Percentiles rank a stretch among this genome's conserved stretches.
phyloP scores from a whole-genome alignment of 2,329 filamentous ascomycete species.

The Dryadomyces quercivorus region DNA sequence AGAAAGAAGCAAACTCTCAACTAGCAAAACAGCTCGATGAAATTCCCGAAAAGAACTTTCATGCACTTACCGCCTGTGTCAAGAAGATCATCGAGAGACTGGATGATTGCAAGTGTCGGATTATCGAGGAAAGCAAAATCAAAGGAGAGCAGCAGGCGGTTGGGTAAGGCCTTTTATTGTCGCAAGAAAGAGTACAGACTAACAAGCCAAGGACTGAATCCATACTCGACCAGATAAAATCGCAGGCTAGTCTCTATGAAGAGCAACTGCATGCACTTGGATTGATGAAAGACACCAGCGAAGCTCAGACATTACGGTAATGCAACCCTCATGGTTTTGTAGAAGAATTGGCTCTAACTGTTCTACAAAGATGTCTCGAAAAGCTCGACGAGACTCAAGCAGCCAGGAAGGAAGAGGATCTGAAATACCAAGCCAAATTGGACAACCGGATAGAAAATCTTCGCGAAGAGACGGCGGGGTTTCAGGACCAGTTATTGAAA shows the following conservation, averaged over 20 bases:
- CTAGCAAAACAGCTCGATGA: slow-evolving; percentile 5
- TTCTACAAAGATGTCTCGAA: not conserved
- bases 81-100: slow-evolving; percentile 8
- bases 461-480: not conserved
- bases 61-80: slow-evolving; percentile 6
- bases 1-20: not conserved
- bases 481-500: not conserved
- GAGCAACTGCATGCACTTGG: not conserved
- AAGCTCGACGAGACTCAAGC: not conserved
- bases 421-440: not conserved
- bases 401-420: not conserved
- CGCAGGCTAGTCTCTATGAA: not conserved
- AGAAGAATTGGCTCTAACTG: no score
- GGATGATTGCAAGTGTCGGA: not conserved
- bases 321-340: not conserved
- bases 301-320: not conserved
- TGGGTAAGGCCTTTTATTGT: not conserved
- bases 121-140: not conserved
- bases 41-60: slow-evolving; percentile 9
- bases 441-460: not conserved
- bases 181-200: not conserved
- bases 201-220: not conserved
- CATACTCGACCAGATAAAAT: not conserved
- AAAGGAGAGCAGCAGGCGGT: not conserved
- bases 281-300: not conserved